phyloP scores from a whole-genome alignment of 768 basidiomycete species.

The Crassisporium funariophilum region DNA sequence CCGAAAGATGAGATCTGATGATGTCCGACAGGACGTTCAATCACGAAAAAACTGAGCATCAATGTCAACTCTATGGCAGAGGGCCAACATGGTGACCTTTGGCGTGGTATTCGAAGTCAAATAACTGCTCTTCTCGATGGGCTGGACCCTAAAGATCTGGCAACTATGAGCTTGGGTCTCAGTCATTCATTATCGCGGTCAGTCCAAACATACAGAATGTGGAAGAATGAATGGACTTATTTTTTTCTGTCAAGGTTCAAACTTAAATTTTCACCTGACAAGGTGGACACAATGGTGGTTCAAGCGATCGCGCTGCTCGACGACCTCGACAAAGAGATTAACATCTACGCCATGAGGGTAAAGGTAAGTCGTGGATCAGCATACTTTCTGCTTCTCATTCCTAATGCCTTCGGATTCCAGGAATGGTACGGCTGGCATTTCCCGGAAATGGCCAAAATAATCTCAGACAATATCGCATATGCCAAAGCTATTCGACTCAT shows the following conservation, averaged over 20 bases:
- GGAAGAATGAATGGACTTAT: not conserved
- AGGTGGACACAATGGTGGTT: constrained; percentile 99
- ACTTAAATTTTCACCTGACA: constrained; percentile 99
- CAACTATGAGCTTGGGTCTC: constrained; percentile 97
- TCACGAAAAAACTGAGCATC: constrained; percentile 93
- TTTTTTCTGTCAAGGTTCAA: constrained; percentile 69
- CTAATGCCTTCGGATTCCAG: constrained; percentile 39
- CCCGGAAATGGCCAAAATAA: constrained; percentile 99
- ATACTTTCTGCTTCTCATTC: not conserved
- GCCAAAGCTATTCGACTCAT: constrained; percentile 91
- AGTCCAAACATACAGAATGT: no score
- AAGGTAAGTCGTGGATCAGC: constrained; percentile 61
- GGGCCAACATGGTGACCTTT: constrained; percentile 68
- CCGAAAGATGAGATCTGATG: not conserved
- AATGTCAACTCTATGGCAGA: constrained; percentile 69
- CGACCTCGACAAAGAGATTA: constrained; percentile 99
- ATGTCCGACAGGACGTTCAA: constrained; percentile 63
- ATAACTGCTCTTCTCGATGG: constrained; percentile 86
- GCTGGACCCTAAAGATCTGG: constrained; percentile 89
- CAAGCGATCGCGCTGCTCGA: constrained; percentile 98
- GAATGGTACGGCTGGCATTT: constrained; percentile 99
- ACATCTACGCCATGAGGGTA: constrained; percentile 98
- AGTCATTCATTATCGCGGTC: constrained; percentile 96
- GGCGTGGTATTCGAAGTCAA: constrained; percentile 94
- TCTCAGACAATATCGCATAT: constrained; percentile 95